These are phyloP conservation scores for Eimeria nieschulzi DNA, from an alignment of 169 alveolate genomes.

Conservation along the genomic window DNA sequence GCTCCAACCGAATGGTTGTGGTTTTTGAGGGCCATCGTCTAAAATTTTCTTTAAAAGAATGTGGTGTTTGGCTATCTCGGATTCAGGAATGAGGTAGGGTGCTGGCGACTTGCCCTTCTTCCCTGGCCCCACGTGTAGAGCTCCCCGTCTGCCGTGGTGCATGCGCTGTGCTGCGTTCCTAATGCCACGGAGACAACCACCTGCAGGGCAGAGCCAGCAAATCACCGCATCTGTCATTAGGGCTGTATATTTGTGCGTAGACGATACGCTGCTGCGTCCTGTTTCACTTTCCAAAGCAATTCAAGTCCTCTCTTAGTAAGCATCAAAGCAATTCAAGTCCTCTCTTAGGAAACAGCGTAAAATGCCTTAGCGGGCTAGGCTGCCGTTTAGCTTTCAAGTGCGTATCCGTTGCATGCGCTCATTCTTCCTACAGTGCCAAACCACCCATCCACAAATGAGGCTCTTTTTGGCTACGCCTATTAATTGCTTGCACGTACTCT, in stretches of 20 bases:
- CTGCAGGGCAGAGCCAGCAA: background rate
- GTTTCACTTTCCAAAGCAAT: too few species aligned
- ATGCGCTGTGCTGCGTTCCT: constrained; percentile 79
- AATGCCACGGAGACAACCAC: constrained; percentile 70
- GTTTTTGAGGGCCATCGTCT: too few species aligned
- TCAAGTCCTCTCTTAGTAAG: too few species aligned
- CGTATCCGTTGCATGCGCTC: background rate
- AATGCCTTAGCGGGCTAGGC: too few species aligned
- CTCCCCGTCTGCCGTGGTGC: constrained; percentile 75
- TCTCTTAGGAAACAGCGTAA: too few species aligned
- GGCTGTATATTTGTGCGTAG: background rate
- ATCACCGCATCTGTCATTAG: background rate
- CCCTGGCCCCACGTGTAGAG: constrained; percentile 82
- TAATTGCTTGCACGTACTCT: background rate
- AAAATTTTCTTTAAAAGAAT: too few species aligned
- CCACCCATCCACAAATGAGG: background rate
- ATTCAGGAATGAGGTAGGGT: background rate
- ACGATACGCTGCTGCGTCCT: too few species aligned
- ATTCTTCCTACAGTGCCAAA: too few species aligned
- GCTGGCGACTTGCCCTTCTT: constrained; percentile 76
- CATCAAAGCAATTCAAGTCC: too few species aligned
- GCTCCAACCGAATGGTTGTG: too few species aligned
- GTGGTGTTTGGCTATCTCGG: too few species aligned
- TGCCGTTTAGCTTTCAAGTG: background rate
- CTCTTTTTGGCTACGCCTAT: background rate